Evolutionary conservation across 2,329 filamentous ascomycete species (phyloP).

Genomic region (Ophiostoma quercus): DNA sequence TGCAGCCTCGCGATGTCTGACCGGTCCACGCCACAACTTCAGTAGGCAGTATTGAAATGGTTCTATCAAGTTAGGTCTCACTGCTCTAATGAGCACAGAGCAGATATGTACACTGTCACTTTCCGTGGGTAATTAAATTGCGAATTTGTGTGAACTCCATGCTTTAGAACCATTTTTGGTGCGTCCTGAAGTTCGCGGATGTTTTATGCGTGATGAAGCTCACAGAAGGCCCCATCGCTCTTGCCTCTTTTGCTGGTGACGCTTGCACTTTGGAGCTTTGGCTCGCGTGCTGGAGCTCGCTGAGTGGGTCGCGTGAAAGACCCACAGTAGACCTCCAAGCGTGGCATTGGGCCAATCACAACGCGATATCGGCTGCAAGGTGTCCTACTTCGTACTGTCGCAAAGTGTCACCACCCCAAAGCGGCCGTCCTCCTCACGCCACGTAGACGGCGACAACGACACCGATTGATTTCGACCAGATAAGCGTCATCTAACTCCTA

Average conservation of each 20-base stretch:
- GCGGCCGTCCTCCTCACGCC: not conserved
- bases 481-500: not conserved
- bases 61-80: no score
- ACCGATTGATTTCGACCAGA: not conserved
- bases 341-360: not conserved
- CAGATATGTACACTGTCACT: no score
- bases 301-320: not conserved
- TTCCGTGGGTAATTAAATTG: no score
- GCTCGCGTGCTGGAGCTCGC: not conserved
- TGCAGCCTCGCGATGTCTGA: no score
- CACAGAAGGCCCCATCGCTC: not conserved
- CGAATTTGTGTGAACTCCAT: no score
- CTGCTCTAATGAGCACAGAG: no score
- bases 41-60: no score
- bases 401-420: conserved; percentile 10
- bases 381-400: conserved; percentile 13
- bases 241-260: not conserved
- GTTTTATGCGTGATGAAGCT: not conserved
- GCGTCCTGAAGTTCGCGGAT: no score
- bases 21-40: no score
- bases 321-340: not conserved
- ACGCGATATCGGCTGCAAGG: not conserved
- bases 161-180: no score
- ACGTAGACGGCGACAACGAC: not conserved
- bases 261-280: not conserved